A percentile compares a stretch with the other conserved stretches of the same genome.
Evolutionary conservation across 2,329 filamentous ascomycete species (phyloP).

Genomic region (Microdochium trichocladiopsis): DNA sequence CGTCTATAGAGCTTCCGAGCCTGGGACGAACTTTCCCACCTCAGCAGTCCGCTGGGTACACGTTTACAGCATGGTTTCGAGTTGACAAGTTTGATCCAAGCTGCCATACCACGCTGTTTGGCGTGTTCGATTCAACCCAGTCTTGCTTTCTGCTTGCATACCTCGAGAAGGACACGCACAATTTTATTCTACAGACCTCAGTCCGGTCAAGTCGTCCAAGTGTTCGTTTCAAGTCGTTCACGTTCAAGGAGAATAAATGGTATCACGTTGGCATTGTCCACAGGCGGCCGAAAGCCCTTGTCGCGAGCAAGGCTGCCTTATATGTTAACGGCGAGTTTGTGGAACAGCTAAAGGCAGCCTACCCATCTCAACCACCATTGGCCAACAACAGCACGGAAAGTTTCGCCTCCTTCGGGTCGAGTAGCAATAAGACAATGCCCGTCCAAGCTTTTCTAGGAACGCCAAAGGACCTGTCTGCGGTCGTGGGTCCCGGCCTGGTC

Average conservation of each 20-base stretch:
- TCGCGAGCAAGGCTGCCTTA: constrained; percentile 73
- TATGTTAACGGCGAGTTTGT: constrained; percentile 92
- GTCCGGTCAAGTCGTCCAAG: constrained; percentile 80
- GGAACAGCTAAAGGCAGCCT: constrained; percentile 84
- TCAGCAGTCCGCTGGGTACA: constrained; percentile 73
- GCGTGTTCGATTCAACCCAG: constrained; percentile 85
- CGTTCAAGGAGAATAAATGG: constrained; percentile 73
- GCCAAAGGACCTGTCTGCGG: constrained; percentile 75
- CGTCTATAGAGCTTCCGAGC: constrained; percentile 84
- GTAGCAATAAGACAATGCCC: constrained; percentile 50
- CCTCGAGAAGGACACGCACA: constrained; percentile 84
- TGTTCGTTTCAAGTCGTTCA: constrained; percentile 81
- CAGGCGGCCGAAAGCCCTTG: constrained; percentile 66
- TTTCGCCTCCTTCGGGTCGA: constrained; percentile 62
- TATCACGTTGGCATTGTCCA: constrained; percentile 93
- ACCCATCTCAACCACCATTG: constrained; percentile 68
- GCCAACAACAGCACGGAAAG: constrained; percentile 57
- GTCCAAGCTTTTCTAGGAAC: constrained; percentile 93
- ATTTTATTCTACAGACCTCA: constrained; percentile 94
- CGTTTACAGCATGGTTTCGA: constrained; percentile 81
- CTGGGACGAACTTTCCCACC: constrained; percentile 83
- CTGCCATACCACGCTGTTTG: constrained; percentile 91
- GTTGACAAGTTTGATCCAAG: constrained; percentile 80
- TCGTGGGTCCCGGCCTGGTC: constrained; percentile 65
- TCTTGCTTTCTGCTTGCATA: constrained; percentile 93